Evolutionary conservation across 2,329 filamentous ascomycete species (phyloP).

Genomic region (Fusarium pininemorale): DNA sequence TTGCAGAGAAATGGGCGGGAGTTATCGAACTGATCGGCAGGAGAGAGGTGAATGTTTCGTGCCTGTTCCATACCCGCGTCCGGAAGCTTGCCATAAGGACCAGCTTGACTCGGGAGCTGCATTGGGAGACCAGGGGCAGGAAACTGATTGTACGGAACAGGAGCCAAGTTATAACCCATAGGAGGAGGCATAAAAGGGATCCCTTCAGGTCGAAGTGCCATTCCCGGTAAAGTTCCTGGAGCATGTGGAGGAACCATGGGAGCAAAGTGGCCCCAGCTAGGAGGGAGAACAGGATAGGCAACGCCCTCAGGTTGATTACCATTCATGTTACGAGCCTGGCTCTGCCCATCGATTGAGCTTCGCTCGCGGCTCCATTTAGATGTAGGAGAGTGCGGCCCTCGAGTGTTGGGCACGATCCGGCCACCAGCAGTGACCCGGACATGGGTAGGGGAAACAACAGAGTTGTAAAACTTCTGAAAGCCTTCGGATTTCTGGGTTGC

Average conservation of each 20-base stretch:
- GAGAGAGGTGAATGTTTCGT: conserved; percentile 48
- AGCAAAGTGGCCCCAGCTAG: conserved; percentile 42
- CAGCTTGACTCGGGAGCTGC: conserved; percentile 26
- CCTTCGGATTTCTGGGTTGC: conserved; percentile 68
- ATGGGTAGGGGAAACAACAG: conserved; percentile 73
- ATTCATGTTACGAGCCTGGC: conserved; percentile 29
- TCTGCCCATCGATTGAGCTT: conserved; percentile 31
- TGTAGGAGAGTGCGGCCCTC: conserved; percentile 62
- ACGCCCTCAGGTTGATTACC: conserved; percentile 34
- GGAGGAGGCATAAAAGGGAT: conserved; percentile 54
- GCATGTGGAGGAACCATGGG: conserved; percentile 47
- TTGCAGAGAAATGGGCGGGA: conserved; percentile 57
- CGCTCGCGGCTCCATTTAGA: conserved; percentile 60
- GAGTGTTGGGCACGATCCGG: conserved; percentile 72
- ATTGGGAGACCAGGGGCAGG: conserved; percentile 24
- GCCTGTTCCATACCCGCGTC: conserved; percentile 47
- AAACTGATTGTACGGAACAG: conserved; percentile 38
- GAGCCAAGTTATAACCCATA: conserved; percentile 50
- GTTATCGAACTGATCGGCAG: conserved; percentile 58
- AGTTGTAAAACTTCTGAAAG: conserved; percentile 74
- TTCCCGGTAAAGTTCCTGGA: conserved; percentile 44
- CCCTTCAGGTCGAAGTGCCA: conserved; percentile 43
- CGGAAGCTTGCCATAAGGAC: conserved; percentile 42
- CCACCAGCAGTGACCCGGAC: conserved; percentile 74
- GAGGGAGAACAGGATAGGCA: conserved; percentile 41